A percentile compares a stretch with the other conserved stretches of the same genome.
These are phyloP conservation scores for Sporothrix schenckii DNA, from an alignment of 2,329 filamentous ascomycete genomes.

Conservation along the genomic window DNA sequence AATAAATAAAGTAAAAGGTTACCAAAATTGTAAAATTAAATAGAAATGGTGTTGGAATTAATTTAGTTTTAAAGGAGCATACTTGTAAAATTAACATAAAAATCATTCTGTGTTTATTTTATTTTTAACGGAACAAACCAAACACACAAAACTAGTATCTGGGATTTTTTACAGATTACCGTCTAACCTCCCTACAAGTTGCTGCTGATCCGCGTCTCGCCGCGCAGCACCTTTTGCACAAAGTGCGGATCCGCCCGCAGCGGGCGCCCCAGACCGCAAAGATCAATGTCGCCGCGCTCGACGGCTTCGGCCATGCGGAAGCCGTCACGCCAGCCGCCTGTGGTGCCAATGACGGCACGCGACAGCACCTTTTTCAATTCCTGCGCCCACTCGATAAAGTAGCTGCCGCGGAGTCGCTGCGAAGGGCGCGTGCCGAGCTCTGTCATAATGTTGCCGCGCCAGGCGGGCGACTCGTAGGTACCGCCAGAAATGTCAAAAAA, in stretches of 20 bases:
- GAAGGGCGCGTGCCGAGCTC: conserved; percentile 3
- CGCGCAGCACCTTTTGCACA: conserved; percentile 15
- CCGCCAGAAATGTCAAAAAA: conserved; percentile 21
- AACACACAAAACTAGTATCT: neutral
- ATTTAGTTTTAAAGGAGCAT: too few species aligned
- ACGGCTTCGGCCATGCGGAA: conserved; percentile 14
- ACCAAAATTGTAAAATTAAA: too few species aligned
- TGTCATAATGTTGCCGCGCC: conserved; percentile 18
- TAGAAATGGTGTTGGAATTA: too few species aligned
- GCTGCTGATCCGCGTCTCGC: conserved; percentile 8
- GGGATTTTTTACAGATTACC: too few species aligned
- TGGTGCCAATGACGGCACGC: conserved; percentile 20
- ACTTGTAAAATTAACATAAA: too few species aligned
- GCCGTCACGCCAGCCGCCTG: conserved; percentile 6
- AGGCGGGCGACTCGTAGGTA: conserved; percentile 14
- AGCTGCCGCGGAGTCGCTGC: neutral
- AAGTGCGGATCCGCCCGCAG: conserved; percentile 16
- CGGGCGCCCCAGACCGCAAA: conserved; percentile 14
- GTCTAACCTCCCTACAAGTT: neutral
- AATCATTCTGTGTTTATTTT: too few species aligned
- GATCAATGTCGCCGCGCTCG: conserved; percentile 17
- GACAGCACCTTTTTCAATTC: conserved; percentile 20
- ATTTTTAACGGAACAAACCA: too few species aligned
- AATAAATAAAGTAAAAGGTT: too few species aligned
- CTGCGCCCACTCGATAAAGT: conserved; percentile 16